A percentile compares a stretch with the other conserved stretches of the same genome.
phyloP scores from a whole-genome alignment of 768 basidiomycete species.

The Imleria badia region DNA sequence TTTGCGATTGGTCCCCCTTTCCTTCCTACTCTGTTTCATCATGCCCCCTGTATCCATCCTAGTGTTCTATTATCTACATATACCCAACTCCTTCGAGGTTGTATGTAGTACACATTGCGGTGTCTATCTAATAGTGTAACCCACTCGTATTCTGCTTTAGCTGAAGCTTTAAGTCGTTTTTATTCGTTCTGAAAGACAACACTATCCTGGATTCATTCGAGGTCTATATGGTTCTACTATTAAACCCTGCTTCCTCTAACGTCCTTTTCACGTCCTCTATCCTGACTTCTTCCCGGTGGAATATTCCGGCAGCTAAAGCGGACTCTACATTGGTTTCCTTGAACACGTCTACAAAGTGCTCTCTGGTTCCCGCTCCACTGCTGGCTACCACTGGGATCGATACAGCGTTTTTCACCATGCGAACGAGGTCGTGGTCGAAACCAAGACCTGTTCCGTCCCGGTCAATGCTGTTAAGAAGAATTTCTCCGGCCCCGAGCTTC shows the following conservation, averaged over 20 bases:
- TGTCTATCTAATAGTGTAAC: slow-evolving; percentile 34
- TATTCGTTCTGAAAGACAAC: no score
- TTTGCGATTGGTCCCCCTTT: slow-evolving; percentile 11
- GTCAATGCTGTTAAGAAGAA: slow-evolving; percentile 95
- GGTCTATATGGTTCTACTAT: slow-evolving; percentile 38
- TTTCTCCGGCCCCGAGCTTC: slow-evolving; percentile 88
- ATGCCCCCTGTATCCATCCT: slow-evolving; percentile 34
- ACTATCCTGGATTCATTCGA: not conserved
- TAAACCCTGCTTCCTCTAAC: slow-evolving; percentile 47
- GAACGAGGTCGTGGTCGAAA: slow-evolving; percentile 84
- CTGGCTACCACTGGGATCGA: slow-evolving; percentile 92
- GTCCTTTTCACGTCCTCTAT: slow-evolving; percentile 78
- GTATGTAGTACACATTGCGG: slow-evolving; percentile 34
- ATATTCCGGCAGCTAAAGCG: slow-evolving; percentile 95
- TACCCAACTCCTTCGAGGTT: slow-evolving; percentile 30
- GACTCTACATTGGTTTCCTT: slow-evolving; percentile 78
- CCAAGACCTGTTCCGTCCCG: slow-evolving; percentile 91
- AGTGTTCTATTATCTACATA: slow-evolving; percentile 33
- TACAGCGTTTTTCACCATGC: slow-evolving; percentile 72
- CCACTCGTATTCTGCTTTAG: slow-evolving; percentile 13
- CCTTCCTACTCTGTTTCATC: not conserved
- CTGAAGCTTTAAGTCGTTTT: not conserved
- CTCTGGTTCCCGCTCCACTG: slow-evolving; percentile 82
- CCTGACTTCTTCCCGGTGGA: slow-evolving; percentile 85
- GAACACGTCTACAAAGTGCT: slow-evolving; percentile 91